phyloP scores from a whole-genome alignment of 23 red algal genomes.

The Agarophyton chilense region DNA sequence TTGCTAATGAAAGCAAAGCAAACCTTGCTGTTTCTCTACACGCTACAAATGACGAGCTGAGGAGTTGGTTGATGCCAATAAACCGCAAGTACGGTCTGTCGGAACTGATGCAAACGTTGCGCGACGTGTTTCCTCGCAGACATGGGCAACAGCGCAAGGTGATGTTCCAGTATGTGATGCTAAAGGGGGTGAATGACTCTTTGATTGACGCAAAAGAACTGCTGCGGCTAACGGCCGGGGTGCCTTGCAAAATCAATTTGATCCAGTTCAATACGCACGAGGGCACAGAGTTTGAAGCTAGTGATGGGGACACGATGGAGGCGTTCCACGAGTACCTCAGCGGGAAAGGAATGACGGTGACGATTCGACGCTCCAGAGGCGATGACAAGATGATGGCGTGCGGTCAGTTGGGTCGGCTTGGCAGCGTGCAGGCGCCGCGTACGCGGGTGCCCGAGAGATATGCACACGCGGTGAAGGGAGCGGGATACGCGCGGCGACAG shows the following conservation, averaged over 20 bases:
- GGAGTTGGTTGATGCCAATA: conserved; percentile 97
- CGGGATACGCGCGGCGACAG: background rate
- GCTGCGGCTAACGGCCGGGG: conserved; percentile 63
- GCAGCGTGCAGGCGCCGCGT: conserved; percentile 57
- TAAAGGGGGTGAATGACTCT: conserved; percentile 91
- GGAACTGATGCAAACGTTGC: conserved; percentile 74
- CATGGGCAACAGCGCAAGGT: conserved; percentile 68
- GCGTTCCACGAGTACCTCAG: conserved; percentile 79
- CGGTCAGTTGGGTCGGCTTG: conserved; percentile 87
- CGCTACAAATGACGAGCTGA: conserved; percentile 88
- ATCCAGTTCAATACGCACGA: conserved; percentile 96
- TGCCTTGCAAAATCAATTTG: conserved; percentile 99
- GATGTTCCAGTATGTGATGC: conserved; percentile 96
- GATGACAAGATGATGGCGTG: conserved; percentile 99
- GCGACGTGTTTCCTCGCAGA: conserved; percentile 77
- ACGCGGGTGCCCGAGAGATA: conserved; percentile 76
- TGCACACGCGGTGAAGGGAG: conserved; percentile 26
- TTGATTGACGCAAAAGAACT: conserved; percentile 87
- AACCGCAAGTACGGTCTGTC: conserved; percentile 95
- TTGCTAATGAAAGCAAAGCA: conserved; percentile 70
- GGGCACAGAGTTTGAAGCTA: conserved; percentile 80
- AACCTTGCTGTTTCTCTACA: conserved; percentile 94
- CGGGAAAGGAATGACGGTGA: conserved; percentile 83
- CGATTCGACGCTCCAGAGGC: conserved; percentile 77
- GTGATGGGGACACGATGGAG: conserved; percentile 60